Conservation (phyloP, 176 grass and related monocot species). For the Oryza officinalis region DNA sequence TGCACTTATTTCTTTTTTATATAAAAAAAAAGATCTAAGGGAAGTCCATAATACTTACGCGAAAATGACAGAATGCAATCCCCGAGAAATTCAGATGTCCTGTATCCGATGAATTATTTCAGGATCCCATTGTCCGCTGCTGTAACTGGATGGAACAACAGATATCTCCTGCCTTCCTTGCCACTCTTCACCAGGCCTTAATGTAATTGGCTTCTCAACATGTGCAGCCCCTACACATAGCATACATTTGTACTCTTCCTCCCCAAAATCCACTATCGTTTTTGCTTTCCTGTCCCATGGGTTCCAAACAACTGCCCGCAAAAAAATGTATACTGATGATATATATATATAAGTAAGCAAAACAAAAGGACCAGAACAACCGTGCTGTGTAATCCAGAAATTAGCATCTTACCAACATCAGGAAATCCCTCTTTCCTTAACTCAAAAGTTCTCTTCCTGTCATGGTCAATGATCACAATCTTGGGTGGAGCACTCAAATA, state of each 20-base stretch:
- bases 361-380: neutral
- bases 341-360: conserved; percentile 12
- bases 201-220: conserved; percentile 69
- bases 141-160: conserved; percentile 68
- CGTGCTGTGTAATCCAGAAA: neutral
- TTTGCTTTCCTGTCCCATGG: conserved; percentile 82
- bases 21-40: neutral
- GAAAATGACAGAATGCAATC: neutral
- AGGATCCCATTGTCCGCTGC: conserved; percentile 62
- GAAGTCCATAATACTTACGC: conserved; percentile 6
- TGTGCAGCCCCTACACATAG: conserved; percentile 64
- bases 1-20: neutral
- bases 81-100: conserved; percentile 5
- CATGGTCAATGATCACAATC: conserved; percentile 78
- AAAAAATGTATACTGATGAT: neutral
- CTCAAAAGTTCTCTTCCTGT: conserved; percentile 82
- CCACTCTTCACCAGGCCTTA: conserved; percentile 75
- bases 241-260: conserved; percentile 70
- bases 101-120: conserved; percentile 41
- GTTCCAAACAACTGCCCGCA: conserved; percentile 67
- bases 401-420: conserved; percentile 60
- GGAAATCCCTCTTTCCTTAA: conserved; percentile 79
- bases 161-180: conserved; percentile 69
- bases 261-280: conserved; percentile 66
- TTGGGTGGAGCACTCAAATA: conserved; percentile 71